A percentile compares a stretch with the other conserved stretches of the same genome.
phyloP scores from a whole-genome alignment of 768 basidiomycete species.

The Saitozyma podzolica region DNA sequence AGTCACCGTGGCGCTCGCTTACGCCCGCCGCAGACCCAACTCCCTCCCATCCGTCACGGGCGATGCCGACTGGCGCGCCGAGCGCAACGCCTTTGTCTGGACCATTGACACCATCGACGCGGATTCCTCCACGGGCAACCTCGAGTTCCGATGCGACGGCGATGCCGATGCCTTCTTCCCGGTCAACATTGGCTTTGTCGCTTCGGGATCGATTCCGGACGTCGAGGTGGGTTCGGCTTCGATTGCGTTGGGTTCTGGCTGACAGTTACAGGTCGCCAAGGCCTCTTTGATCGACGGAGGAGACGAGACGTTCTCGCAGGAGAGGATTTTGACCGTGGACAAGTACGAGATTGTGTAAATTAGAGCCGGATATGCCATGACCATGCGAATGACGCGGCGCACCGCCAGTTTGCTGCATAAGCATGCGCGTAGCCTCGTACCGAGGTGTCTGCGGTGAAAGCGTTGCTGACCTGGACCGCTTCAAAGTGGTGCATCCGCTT shows the following conservation, averaged over 20 bases:
- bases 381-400: background rate
- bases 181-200: constrained; percentile 77
- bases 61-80: constrained; percentile 69
- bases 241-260: background rate
- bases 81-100: constrained; percentile 82
- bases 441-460: too few species aligned
- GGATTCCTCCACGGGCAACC: constrained; percentile 67
- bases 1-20: background rate
- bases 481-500: too few species aligned
- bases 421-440: too few species aligned
- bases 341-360: constrained; percentile 58
- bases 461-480: too few species aligned
- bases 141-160: constrained; percentile 85
- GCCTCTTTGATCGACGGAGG: constrained; percentile 61
- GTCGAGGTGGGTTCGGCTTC: constrained; percentile 58
- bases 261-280: constrained; percentile 41
- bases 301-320: constrained; percentile 61
- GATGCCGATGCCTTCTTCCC: constrained; percentile 93
- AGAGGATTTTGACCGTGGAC: constrained; percentile 59
- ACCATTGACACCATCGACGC: constrained; percentile 67
- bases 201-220: constrained; percentile 76
- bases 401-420: too few species aligned
- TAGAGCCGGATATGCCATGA: background rate
- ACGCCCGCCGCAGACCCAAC: constrained; percentile 16
- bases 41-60: constrained; percentile 40